Base-by-base conservation (phyloP, 768 basidiomycete species). In the Hemileccinum rubropunctum region DNA sequence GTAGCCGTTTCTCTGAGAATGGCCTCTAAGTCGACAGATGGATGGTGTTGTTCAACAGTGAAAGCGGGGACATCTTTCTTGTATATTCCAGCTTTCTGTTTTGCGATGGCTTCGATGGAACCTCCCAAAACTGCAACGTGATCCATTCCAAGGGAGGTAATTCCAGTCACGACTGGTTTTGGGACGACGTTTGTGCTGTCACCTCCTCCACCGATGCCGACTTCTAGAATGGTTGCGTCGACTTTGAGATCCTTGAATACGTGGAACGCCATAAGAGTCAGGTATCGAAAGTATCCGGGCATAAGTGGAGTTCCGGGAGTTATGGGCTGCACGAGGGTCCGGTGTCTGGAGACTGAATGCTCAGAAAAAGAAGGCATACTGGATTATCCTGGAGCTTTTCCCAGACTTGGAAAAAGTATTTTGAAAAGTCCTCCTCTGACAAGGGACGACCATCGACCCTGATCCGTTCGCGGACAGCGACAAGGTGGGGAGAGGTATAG, bases 151-250 rank as follows among this genome's bases (percentile, higher is more conserved):
- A 99, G 76, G 4, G 91, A 79, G 9, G 95, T 90, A 20, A 98
- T 76, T 6, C 94, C 97, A 6, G 95, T 89, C 21, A 87, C 87
- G n/a, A 94, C 63, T 0, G 97, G 97, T 49, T 79, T 80, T 0
- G 93, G 94, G 11, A 98, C 91, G 53, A 95, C 83, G 58, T 99
- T 99, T 23, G 97, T 99, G 59, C 92, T 92, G 64, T 99, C 97
- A 62, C 91, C 91, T 18, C 79, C 77, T 10, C 97, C 97, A 18
- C 97, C 97, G 17, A 99, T 86, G 9, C 97, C 97, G 33, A 98
- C 97, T 76, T 99, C 97, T 20, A 99, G 76, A 47, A 99, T 80
- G 1, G 95, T 92, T 3, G 91, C 93, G 56, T 95, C 84, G 6
- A 98, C 82, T 65, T 86, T 83, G 26, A 87, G 72, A 36, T 83